phyloP scores from a whole-genome alignment of 345 rosid species.

The Acer negundo region DNA sequence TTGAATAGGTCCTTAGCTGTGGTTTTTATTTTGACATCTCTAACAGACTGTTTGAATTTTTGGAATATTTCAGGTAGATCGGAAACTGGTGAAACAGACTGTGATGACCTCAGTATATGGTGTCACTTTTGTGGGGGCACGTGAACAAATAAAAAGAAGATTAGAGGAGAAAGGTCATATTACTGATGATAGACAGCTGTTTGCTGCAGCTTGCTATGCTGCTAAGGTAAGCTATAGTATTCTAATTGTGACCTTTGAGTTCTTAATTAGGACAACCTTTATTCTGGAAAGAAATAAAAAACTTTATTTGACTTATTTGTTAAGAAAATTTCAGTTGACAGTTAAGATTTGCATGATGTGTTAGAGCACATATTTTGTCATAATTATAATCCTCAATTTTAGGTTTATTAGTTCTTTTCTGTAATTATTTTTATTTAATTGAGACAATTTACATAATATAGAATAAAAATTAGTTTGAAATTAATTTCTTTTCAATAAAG shows the following conservation, averaged over 20 bases:
- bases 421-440: background rate
- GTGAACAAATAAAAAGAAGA: slow-evolving; percentile 93
- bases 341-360: slow-evolving; percentile 2
- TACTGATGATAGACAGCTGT: slow-evolving; percentile 75
- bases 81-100: slow-evolving; percentile 93
- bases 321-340: background rate
- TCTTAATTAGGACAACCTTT: slow-evolving; percentile 7
- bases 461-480: no score
- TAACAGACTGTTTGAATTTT: slow-evolving; percentile 21
- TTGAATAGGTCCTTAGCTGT: slow-evolving; percentile 15
- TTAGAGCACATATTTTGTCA: background rate
- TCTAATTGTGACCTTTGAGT: background rate
- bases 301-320: slow-evolving; percentile 1
- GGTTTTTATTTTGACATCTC: slow-evolving; percentile 9
- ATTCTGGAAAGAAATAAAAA: slow-evolving; percentile 12
- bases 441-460: background rate
- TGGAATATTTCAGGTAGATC: slow-evolving; percentile 72
- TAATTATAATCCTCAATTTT: background rate
- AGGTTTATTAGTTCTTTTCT: background rate
- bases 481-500: no score
- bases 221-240: slow-evolving; percentile 67
- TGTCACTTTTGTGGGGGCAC: slow-evolving; percentile 95
- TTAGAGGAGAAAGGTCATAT: slow-evolving; percentile 88
- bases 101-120: slow-evolving; percentile 99
- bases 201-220: slow-evolving; percentile 85